phyloP scores from a whole-genome alignment of 1,284 basidiomycete species.

The Hymenochaete sp. region DNA sequence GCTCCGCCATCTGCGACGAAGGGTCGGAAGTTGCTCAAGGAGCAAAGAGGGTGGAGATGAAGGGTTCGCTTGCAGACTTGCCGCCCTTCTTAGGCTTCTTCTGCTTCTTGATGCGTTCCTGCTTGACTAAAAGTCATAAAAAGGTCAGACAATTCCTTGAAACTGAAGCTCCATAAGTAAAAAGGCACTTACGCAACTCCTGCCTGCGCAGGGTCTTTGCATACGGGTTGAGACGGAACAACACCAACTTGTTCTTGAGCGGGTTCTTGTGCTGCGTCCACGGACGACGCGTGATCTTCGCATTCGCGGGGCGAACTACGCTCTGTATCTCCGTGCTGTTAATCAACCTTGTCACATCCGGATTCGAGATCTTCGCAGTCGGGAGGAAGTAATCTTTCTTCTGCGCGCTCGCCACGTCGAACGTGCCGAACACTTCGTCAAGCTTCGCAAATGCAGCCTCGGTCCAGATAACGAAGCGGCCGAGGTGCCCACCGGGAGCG shows the following conservation, averaged over 20 bases:
- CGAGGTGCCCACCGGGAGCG: constrained; percentile 98
- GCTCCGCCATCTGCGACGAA: constrained; percentile 7
- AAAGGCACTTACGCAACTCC: constrained; percentile 61
- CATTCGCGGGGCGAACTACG: constrained; percentile 81
- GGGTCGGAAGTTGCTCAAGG: constrained; percentile 43
- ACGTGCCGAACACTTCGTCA: constrained; percentile 92
- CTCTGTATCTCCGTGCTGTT: constrained; percentile 97
- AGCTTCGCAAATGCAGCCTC: constrained; percentile 89
- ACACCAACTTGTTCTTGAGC: constrained; percentile 88
- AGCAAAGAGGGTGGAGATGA: constrained; percentile 81
- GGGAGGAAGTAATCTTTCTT: constrained; percentile 96
- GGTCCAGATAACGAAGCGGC: constrained; percentile 99
- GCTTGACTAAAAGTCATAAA: constrained; percentile 46
- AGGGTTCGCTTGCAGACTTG: constrained; percentile 71
- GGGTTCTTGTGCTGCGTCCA: constrained; percentile 99
- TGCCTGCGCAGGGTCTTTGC: constrained; percentile 89
- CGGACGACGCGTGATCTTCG: constrained; percentile 80
- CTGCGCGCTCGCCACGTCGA: constrained; percentile 73
- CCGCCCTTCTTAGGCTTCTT: constrained; percentile 48
- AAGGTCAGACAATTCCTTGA: constrained; percentile 2
- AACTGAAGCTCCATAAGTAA: constrained; percentile 1
- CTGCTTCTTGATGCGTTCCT: constrained; percentile 67
- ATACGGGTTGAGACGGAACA: constrained; percentile 99
- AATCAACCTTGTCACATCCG: constrained; percentile 96
- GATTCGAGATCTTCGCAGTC: constrained; percentile 92